Conservation (phyloP, 108 stramenopile species). For the Mayamaea pseudoterrestris region DNA sequence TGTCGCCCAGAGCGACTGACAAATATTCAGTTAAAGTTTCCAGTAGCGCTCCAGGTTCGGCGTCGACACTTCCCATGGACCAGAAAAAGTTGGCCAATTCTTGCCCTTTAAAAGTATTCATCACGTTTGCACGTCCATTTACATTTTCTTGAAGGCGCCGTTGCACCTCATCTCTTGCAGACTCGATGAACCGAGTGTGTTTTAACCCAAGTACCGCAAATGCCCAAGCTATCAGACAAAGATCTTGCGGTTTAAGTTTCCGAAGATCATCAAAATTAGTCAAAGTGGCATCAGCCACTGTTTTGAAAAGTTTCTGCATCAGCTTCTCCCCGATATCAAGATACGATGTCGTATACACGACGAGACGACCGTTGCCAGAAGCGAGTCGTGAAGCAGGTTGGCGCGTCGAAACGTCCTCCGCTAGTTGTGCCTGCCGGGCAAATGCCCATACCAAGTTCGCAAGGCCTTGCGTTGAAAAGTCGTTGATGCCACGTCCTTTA, state of each 20-base stretch:
- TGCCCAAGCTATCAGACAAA: constrained; percentile 58
- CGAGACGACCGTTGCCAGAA: constrained; percentile 40
- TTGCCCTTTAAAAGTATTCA: constrained; percentile 39
- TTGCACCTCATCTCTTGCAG: constrained; percentile 8
- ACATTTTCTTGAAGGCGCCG: not conserved
- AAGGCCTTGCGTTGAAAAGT: constrained; percentile 60
- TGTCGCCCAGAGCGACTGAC: constrained; percentile 2
- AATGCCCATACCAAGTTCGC: constrained; percentile 50
- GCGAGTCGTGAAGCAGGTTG: constrained; percentile 20
- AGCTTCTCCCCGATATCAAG: constrained; percentile 63
- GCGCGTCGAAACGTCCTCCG: constrained; percentile 31
- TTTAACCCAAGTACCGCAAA: constrained; percentile 57
- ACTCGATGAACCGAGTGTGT: constrained; percentile 44
- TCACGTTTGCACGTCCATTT: not conserved
- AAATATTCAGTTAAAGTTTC: constrained; percentile 34
- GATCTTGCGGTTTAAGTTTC: constrained; percentile 53
- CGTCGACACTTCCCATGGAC: constrained; percentile 62
- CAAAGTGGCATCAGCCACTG: constrained; percentile 40
- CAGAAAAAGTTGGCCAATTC: constrained; percentile 72
- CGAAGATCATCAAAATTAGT: constrained; percentile 21
- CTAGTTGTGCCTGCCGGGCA: constrained; percentile 68
- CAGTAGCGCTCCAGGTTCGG: constrained; percentile 22
- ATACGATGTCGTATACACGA: constrained; percentile 53
- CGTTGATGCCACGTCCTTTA: constrained; percentile 34
- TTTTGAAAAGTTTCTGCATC: constrained; percentile 37